Conservation (phyloP, 148 eudicot genomes). For the Diospyros kaki region DNA sequence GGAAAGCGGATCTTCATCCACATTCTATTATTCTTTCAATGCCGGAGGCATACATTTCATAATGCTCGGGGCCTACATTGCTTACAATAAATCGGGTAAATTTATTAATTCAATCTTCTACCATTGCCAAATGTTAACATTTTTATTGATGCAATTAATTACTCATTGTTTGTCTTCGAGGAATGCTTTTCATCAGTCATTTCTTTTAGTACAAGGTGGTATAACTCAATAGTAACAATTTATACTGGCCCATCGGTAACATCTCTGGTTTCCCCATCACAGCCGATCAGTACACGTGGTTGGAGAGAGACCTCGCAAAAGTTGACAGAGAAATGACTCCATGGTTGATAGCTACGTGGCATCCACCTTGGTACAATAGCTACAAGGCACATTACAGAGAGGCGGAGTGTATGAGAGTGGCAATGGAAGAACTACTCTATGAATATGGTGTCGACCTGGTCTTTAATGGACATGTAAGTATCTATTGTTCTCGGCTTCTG, state of each 20-base stretch:
- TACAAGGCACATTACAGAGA: constrained; percentile 91
- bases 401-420: constrained; percentile 91
- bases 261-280: constrained; percentile 9
- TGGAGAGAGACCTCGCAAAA: constrained; percentile 76
- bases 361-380: constrained; percentile 90
- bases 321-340: constrained; percentile 80
- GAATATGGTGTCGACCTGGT: constrained; percentile 71
- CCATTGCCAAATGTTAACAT: too few species aligned
- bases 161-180: background rate
- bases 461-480: constrained; percentile 91
- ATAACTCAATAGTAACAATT: background rate
- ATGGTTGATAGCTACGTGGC: constrained; percentile 90
- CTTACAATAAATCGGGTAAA: constrained; percentile 76
- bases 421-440: constrained; percentile 88
- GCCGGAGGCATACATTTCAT: constrained; percentile 88
- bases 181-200: background rate
- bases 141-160: background rate
- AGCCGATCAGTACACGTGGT: constrained; percentile 96
- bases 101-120: background rate
- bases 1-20: constrained; percentile 72
- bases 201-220: background rate
- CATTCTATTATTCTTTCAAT: constrained; percentile 82
- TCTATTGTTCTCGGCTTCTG: background rate
- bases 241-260: background rate
- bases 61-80: constrained; percentile 84